Evolutionary conservation across 2,329 filamentous ascomycete genomes (phyloP).

Genomic region (Diaporthe helianthi): DNA sequence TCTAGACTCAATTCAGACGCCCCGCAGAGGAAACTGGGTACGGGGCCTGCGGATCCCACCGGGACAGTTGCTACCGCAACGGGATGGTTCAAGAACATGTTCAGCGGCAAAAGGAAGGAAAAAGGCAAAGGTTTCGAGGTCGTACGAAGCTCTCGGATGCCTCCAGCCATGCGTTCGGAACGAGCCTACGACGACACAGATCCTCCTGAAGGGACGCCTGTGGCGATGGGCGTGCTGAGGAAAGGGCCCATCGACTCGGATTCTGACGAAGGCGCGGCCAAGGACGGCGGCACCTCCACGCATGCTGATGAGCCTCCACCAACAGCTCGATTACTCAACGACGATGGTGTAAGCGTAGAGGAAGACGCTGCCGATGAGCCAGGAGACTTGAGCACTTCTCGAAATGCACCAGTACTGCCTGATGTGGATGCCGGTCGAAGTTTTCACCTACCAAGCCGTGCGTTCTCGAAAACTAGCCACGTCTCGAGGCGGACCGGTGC

Average conservation of each 20-base stretch:
- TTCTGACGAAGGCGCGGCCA: conserved; percentile 56
- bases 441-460: conserved; percentile 69
- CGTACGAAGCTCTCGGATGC: conserved; percentile 86
- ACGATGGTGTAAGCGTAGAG: conserved; percentile 53
- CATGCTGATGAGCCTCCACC: conserved; percentile 43
- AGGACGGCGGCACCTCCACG: conserved; percentile 41
- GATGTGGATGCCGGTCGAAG: conserved; percentile 64
- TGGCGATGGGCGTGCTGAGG: conserved; percentile 66
- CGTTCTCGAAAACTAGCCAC: conserved; percentile 63
- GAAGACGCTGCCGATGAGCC: conserved; percentile 53
- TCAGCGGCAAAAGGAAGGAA: conserved; percentile 88
- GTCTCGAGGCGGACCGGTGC: conserved; percentile 44
- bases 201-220: conserved; percentile 70
- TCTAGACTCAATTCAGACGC: conserved; percentile 84
- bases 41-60: conserved; percentile 92
- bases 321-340: conserved; percentile 50
- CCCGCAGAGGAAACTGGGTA: conserved; percentile 85
- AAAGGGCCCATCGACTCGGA: conserved; percentile 71
- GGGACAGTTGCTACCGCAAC: conserved; percentile 88
- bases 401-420: conserved; percentile 63
- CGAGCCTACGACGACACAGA: conserved; percentile 69
- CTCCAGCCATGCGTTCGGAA: conserved; percentile 71
- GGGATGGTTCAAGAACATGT: conserved; percentile 83
- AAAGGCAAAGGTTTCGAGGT: conserved; percentile 98
- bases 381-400: conserved; percentile 51